These are phyloP conservation scores for Micractinium conductrix DNA, from an alignment of 139 green algal genomes.

Conservation along the genomic window DNA sequence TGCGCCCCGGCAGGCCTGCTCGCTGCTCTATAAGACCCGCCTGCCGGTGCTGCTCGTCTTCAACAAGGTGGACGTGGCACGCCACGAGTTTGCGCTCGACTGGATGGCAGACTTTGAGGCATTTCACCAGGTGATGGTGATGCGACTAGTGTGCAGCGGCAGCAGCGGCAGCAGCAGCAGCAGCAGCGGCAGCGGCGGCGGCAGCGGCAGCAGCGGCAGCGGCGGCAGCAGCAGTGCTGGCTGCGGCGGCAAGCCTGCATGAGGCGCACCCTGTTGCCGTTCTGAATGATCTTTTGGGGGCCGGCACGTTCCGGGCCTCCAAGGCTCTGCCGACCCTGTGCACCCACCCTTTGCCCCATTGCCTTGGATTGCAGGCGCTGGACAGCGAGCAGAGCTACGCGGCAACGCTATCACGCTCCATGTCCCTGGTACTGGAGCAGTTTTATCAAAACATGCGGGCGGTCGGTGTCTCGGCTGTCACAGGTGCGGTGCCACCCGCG, in stretches of 20 bases:
- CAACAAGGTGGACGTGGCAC: conserved; percentile 95
- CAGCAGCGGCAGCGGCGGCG: too few species aligned
- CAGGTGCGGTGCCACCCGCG: conserved; percentile 55
- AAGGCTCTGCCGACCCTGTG: too few species aligned
- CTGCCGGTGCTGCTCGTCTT: conserved; percentile 97
- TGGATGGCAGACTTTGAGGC: conserved; percentile 94
- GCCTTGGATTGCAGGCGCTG: conserved; percentile 51
- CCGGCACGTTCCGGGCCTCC: too few species aligned
- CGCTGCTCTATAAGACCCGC: conserved; percentile 97
- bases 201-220: too few species aligned
- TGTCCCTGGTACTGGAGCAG: conserved; percentile 92
- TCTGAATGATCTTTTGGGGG: too few species aligned
- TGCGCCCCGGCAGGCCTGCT: conserved; percentile 62
- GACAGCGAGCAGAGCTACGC: conserved; percentile 82
- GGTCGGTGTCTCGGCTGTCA: conserved; percentile 92
- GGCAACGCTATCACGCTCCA: conserved; percentile 74
- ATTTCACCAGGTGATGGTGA: conserved; percentile 66
- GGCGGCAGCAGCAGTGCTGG: too few species aligned
- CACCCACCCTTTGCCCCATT: too few species aligned
- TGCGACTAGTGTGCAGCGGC: too few species aligned
- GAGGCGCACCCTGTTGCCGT: too few species aligned
- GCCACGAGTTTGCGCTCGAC: conserved; percentile 88
- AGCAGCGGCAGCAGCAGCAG: too few species aligned
- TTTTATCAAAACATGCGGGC: conserved; percentile 89
- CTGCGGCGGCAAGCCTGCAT: too few species aligned